Base-by-base conservation (phyloP, 495 filamentous ascomycete species). In the Glarea lozoyensis region DNA sequence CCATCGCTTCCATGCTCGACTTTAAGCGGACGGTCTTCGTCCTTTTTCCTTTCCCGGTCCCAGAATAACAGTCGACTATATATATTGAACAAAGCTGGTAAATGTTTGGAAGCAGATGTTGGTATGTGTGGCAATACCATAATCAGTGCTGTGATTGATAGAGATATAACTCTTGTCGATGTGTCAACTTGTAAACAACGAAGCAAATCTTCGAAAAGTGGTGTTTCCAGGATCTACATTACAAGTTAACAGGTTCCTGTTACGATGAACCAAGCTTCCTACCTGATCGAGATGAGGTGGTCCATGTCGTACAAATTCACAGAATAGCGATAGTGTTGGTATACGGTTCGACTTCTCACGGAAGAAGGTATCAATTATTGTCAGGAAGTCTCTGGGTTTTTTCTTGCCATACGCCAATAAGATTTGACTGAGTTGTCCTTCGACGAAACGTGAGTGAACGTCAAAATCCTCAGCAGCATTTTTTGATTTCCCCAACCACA, bases 81-180 rank as follows among this genome's bases (percentile, higher is more conserved):
- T 43, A 87, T 78, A 43, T 86, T 75, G 70, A 86, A 88, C 11
- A 87, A 65, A 29, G 74, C 69, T 15, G 81, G 74, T 4, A 88
- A 62, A 51, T 77, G 72, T 10, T 67, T 60, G 6, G 71, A 72
- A 6, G 85, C 56, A 6, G 79, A 76, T 57, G 70, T 78, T 1
- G 82, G 82, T 46, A 86, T 79, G 55, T 82, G 81, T 10, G 83
- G 83, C 40, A 88, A 61, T 34, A 87, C 76, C 83, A 87, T 86
- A 48, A 79, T 77, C 45, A 88, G 52, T 4, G 73, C 66, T 9
- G 79, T 76, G 40, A 88, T 58, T 7, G 83, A 80, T 22, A 83
- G 59, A 11, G 77, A 76, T 10, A 87, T 68, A 7, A 80, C 75
- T 10, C 75, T 74, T 0, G 82, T 79, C 1, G 79, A 84, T 11